Evolutionary conservation across 371 early-diverging fungal genomes (phyloP).

Genomic region (Dipsacomyces acuminosporus): DNA sequence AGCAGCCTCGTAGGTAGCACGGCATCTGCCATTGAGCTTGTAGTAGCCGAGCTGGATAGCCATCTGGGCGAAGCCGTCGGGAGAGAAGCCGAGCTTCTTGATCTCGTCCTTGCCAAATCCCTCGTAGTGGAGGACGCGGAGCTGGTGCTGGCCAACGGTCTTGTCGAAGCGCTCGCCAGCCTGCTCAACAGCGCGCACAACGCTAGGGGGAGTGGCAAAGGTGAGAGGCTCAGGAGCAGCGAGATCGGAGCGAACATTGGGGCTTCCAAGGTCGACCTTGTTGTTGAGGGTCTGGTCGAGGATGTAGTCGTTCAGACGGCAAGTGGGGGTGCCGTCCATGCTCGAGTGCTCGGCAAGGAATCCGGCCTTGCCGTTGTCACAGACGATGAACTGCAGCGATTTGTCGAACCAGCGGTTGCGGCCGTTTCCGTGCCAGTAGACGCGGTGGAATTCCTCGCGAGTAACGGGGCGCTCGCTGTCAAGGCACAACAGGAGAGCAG

Average conservation of each 20-base stretch:
- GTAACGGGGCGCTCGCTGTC: slow-evolving; percentile 80
- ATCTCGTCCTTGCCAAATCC: slow-evolving; percentile 90
- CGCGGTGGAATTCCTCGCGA: slow-evolving; percentile 71
- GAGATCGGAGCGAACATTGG: slow-evolving; percentile 51
- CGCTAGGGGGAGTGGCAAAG: slow-evolving; percentile 59
- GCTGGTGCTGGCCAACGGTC: slow-evolving; percentile 70
- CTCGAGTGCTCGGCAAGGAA: slow-evolving; percentile 94
- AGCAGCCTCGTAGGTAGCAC: slow-evolving; percentile 89
- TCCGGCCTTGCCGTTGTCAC: slow-evolving; percentile 94
- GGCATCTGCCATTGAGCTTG: slow-evolving; percentile 74
- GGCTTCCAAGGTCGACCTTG: slow-evolving; percentile 50
- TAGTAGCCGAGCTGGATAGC: slow-evolving; percentile 93
- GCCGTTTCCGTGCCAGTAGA: slow-evolving; percentile 92
- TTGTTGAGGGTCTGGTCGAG: slow-evolving; percentile 50
- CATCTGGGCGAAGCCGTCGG: slow-evolving; percentile 95
- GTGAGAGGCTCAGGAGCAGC: slow-evolving; percentile 61
- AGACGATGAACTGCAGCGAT: slow-evolving; percentile 86
- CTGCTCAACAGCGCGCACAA: slow-evolving; percentile 55
- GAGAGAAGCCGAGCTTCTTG: slow-evolving; percentile 74
- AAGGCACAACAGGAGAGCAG: slow-evolving; percentile 81
- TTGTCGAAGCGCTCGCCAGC: slow-evolving; percentile 71
- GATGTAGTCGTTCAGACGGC: slow-evolving; percentile 62
- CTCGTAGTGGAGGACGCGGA: slow-evolving; percentile 73
- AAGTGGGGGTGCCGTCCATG: slow-evolving; percentile 94
- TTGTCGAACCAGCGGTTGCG: slow-evolving; percentile 94